Base-by-base conservation (phyloP, 345 rosid species). In the Acer campestre region DNA sequence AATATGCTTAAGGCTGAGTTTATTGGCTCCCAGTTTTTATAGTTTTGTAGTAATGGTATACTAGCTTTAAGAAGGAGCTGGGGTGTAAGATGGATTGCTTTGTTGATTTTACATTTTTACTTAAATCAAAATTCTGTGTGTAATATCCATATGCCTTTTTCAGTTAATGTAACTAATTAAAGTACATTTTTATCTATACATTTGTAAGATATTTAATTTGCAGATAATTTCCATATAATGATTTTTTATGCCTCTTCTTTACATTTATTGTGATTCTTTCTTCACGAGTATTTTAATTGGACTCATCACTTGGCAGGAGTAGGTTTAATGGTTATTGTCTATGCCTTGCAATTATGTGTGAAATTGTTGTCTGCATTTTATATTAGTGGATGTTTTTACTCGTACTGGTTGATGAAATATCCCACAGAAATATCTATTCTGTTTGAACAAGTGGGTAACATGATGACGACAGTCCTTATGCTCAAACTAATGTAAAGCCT, bases 371-470 rank as follows among this genome's bases (percentile, higher is more conserved):
- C 46, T 25, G 18, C 48, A 70, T 70, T 29, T 70, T 25, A 44
- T 6, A 1, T 17, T 6, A 53, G 9, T 58, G n/a, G 18, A 20
- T 40, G 10, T 68, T 72, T 72, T 29, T 23, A 7, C 65, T 42
- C 13, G 40, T 78, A 25, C 25, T 74, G 65, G 12, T 25, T 67
- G 69, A 73, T 16, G 29, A 68, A 51, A 44, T 31, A 25, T 31
- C 55, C 42, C 46, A 23, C 31, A n/a, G 40, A 65, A 46, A 20
- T 67, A 68, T 59, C 17, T 59, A 9, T 58, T 49, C 53, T 56
- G 44, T 76, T 76, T 25, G n/a, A 76, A 44, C 23, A 51, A 27
- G 44, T 56, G 71, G 25, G 35, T 35, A 27, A 38, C 51, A 74
- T 61, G 46, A 72, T 77, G 10, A 22, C 44, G 17, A 18, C 67